phyloP scores from a whole-genome alignment of 139 green algal species.

The Edaphochlamys debaryana region DNA sequence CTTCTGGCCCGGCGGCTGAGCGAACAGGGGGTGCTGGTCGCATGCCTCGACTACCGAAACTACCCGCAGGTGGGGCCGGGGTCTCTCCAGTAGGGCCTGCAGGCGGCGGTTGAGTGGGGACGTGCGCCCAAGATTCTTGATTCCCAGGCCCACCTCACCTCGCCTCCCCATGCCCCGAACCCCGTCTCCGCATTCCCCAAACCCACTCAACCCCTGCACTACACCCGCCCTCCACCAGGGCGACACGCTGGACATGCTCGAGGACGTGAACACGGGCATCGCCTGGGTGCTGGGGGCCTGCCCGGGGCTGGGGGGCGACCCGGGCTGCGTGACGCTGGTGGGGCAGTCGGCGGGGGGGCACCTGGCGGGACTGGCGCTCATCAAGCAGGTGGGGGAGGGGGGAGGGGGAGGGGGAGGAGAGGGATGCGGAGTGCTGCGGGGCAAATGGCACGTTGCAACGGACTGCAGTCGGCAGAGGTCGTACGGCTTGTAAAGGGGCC shows the following conservation, averaged over 20 bases:
- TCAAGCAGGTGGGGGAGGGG: conserved; percentile 73
- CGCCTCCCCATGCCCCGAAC: neutral
- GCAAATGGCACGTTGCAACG: no score
- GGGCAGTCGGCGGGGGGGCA: conserved; percentile 93
- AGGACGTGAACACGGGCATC: conserved; percentile 92
- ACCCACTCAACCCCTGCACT: no score
- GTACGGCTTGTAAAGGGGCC: no score
- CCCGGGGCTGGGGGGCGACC: conserved; percentile 79
- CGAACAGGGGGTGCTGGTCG: conserved; percentile 86
- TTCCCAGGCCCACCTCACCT: no score
- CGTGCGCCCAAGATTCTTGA: no score
- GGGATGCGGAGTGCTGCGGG: neutral
- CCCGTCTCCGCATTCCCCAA: no score
- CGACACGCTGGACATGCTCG: conserved; percentile 86
- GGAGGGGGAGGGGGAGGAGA: neutral
- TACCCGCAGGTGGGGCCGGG: conserved; percentile 79
- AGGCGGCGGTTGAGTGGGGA: neutral
- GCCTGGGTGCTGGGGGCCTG: conserved; percentile 83
- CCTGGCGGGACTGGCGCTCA: conserved; percentile 76
- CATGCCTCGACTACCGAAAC: conserved; percentile 95
- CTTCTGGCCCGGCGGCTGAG: conserved; percentile 85
- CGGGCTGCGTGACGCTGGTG: conserved; percentile 75
- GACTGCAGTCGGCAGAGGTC: no score
- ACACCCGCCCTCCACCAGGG: no score
- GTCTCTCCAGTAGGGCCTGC: no score